A percentile compares a stretch with the other conserved stretches of the same genome.
These are phyloP conservation scores for Microbotryum intermedium DNA, from an alignment of 1,284 basidiomycete genomes.

Conservation along the genomic window DNA sequence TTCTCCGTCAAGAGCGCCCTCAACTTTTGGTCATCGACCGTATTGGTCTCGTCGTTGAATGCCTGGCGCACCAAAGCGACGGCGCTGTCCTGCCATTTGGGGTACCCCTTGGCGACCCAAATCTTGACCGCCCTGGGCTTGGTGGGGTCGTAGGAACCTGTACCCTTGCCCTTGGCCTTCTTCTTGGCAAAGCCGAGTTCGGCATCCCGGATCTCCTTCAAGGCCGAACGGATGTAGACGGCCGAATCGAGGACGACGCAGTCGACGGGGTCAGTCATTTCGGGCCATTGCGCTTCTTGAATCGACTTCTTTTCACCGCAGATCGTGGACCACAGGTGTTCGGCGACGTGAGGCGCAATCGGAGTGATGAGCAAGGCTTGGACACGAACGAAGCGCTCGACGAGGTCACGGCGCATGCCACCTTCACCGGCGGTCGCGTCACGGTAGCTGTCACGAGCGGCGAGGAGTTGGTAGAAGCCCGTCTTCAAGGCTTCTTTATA, in stretches of 20 bases:
- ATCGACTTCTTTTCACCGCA: slow-evolving; percentile 67
- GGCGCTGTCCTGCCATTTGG: slow-evolving; percentile 83
- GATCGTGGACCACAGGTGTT: slow-evolving; percentile 74
- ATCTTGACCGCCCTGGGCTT: slow-evolving; percentile 77
- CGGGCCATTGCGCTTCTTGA: slow-evolving; percentile 74
- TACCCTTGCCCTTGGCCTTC: slow-evolving; percentile 46
- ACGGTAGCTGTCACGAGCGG: slow-evolving; percentile 89
- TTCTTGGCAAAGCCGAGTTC: slow-evolving; percentile 66
- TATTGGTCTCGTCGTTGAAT: slow-evolving; percentile 53
- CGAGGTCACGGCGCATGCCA: slow-evolving; percentile 78
- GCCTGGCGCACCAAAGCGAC: slow-evolving; percentile 66
- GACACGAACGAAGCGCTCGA: slow-evolving; percentile 69
- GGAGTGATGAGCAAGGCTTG: slow-evolving; percentile 75
- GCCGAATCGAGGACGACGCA: slow-evolving; percentile 57
- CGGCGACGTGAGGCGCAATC: slow-evolving; percentile 89
- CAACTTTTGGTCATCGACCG: slow-evolving; percentile 76
- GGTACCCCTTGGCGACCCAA: slow-evolving; percentile 84
- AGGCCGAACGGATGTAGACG: slow-evolving; percentile 71
- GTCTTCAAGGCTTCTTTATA: slow-evolving; percentile 94
- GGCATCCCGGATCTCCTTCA: slow-evolving; percentile 84
- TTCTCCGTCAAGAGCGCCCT: slow-evolving; percentile 58
- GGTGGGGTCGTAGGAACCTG: slow-evolving; percentile 63
- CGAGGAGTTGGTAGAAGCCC: slow-evolving; percentile 94
- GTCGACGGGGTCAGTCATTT: slow-evolving; percentile 42
- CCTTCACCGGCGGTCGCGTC: slow-evolving; percentile 65